Evolutionary conservation across 306 rosid species (phyloP).

Genomic region (Oxytropis ochrocephala): DNA sequence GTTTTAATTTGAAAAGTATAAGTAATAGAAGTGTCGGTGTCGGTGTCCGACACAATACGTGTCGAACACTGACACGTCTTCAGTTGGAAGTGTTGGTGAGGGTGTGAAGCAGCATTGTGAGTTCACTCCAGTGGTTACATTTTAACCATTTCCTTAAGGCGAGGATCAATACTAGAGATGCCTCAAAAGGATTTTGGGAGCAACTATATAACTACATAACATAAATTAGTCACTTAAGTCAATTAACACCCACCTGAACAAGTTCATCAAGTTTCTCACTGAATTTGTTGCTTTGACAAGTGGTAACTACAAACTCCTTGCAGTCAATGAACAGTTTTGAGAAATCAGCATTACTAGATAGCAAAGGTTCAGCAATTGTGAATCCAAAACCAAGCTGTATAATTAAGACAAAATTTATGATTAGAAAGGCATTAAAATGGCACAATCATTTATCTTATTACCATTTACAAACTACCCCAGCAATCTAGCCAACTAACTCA

Average conservation of each 20-base stretch:
- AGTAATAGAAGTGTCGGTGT: too few relatives aligned
- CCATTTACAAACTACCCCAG: background rate
- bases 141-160: background rate
- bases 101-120: background rate
- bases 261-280: conserved; percentile 69
- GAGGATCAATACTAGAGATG: background rate
- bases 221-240: conserved; percentile 10
- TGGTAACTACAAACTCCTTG: conserved; percentile 55
- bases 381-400: conserved; percentile 86
- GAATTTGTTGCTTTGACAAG: conserved; percentile 56
- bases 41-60: too few relatives aligned
- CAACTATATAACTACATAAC: background rate
- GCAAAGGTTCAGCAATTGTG: conserved; percentile 56
- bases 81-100: too few relatives aligned
- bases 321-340: conserved; percentile 71
- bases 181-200: background rate
- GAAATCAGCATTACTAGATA: conserved; percentile 44
- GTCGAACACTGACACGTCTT: too few relatives aligned
- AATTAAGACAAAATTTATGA: conserved; percentile 27
- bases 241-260: conserved; percentile 55
- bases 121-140: background rate
- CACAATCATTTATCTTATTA: background rate
- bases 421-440: conserved; percentile 26
- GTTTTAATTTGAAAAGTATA: too few relatives aligned
- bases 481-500: conserved; percentile 2